Evolutionary conservation across 176 grass and related monocot species (phyloP).

Genomic region (Phoenix dactylifera): DNA sequence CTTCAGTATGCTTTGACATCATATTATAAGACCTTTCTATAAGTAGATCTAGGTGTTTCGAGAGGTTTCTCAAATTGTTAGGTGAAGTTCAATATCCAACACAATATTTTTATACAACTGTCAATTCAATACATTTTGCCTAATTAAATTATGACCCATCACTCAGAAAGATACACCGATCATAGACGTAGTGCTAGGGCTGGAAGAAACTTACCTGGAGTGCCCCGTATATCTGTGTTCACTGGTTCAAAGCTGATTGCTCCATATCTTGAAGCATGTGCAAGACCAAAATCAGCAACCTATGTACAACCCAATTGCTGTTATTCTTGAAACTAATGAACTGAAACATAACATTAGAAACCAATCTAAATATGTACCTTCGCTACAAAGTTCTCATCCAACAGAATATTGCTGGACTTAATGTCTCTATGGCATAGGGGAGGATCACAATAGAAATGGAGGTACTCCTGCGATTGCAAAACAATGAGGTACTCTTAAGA

Average conservation of each 20-base stretch:
- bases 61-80: no score
- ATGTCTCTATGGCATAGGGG: constrained; percentile 94
- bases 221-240: constrained; percentile 89
- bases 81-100: no score
- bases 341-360: neutral
- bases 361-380: constrained; percentile 31
- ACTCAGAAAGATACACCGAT: no score
- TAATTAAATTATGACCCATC: no score
- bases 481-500: neutral
- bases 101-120: no score
- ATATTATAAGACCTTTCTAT: no score
- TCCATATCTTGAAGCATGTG: constrained; percentile 80
- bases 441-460: constrained; percentile 97
- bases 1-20: no score
- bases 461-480: constrained; percentile 63
- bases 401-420: constrained; percentile 96
- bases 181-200: neutral
- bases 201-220: constrained; percentile 50
- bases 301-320: constrained; percentile 13
- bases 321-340: no score
- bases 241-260: constrained; percentile 86
- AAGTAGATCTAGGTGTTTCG: no score
- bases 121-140: no score
- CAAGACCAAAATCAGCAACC: constrained; percentile 98
- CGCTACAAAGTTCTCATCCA: constrained; percentile 83